Base-by-base conservation (phyloP, 164 flowering plant species). In the Annona cherimola region DNA sequence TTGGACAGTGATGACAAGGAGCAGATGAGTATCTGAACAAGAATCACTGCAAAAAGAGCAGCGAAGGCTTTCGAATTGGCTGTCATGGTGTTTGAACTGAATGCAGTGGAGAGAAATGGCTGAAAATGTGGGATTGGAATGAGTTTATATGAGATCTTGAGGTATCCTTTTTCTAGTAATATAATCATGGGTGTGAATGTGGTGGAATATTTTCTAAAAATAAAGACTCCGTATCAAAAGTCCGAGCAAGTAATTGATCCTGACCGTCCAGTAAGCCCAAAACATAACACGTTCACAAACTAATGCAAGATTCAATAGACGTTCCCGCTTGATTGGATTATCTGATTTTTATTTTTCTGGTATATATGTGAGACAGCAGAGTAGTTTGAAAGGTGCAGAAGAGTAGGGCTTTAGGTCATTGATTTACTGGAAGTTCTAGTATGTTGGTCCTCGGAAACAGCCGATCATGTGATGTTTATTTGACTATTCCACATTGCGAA, bases 391-490 rank as follows among this genome's bases (percentile, higher is more conserved):
- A 61, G 63, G 20, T 61, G 5, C 5, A 61, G n/a, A n/a, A n/a
- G n/a, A n/a, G n/a, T n/a, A 61, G 20, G 18, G 63, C 9, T 16
- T 7, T 61, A 0, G 35, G 5, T n/a, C 6, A 16, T n/a, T n/a
- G n/a, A n/a, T n/a, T 42, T 66, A 12, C 16, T 59, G 50, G 64
- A 54, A 74, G 70, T 55, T 75, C 72, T 66, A 64, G 41, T 43
- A 44, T 67, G 79, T 74, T 74, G 76, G 77, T 75, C 67, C 81
- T 68, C 68, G 76, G 85, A 79, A 82, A 78, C 72, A 69, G 78
- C 82, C 75, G 72, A 74, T 75, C 89, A 86, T 84, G 87, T 86
- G 86, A 80, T 73, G 67, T 46, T 81, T 71, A 74, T 74, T 84
- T 79, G 73, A 81, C 63, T 78, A 79, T 70, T 60, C 54, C 70